A percentile compares a stretch with the other conserved stretches of the same genome.
Evolutionary conservation across 495 filamentous ascomycete species (phyloP).

Genomic region (Podospora pseudopauciseta): DNA sequence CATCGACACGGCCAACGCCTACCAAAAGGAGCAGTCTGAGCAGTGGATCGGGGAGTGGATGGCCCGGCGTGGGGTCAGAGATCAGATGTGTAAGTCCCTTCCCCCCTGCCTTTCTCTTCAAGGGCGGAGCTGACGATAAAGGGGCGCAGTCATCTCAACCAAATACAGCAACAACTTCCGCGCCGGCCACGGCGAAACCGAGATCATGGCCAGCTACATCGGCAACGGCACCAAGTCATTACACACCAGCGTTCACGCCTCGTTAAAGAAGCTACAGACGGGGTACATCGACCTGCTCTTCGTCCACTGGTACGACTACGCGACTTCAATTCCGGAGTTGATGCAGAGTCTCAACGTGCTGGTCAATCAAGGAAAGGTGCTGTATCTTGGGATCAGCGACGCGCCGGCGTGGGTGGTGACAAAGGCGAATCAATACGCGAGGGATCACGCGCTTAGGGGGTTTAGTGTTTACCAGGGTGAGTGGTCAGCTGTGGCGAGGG

Average conservation of each 20-base stretch:
- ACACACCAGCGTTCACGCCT: slow-evolving; percentile 51
- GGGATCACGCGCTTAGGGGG: slow-evolving; percentile 55
- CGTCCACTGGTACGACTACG: slow-evolving; percentile 61
- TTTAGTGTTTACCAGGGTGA: slow-evolving; percentile 64
- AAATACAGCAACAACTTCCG: slow-evolving; percentile 59
- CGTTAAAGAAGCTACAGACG: slow-evolving; percentile 60
- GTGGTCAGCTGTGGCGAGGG: slow-evolving; percentile 54
- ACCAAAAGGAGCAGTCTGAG: slow-evolving; percentile 66
- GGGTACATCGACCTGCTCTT: slow-evolving; percentile 63
- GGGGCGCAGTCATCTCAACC: slow-evolving; percentile 57
- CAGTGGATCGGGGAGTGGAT: slow-evolving; percentile 77
- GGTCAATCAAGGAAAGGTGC: slow-evolving; percentile 55
- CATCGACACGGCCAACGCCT: slow-evolving; percentile 71
- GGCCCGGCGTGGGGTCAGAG: slow-evolving; percentile 39
- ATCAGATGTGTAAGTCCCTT: slow-evolving; percentile 28
- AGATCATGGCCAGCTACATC: slow-evolving; percentile 53
- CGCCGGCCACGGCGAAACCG: slow-evolving; percentile 28
- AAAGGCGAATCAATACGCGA: slow-evolving; percentile 58
- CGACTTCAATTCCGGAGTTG: slow-evolving; percentile 57
- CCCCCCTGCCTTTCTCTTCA: too few species aligned
- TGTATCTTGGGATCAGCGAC: slow-evolving; percentile 63
- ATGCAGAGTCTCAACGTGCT: slow-evolving; percentile 58
- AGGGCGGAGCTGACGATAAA: too few species aligned
- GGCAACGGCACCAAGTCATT: slow-evolving; percentile 51
- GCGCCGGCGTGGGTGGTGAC: slow-evolving; percentile 62